A percentile compares a stretch with the other conserved stretches of the same genome.
phyloP scores from a whole-genome alignment of 2,329 filamentous ascomycete species.

The Saccharata proteae region DNA sequence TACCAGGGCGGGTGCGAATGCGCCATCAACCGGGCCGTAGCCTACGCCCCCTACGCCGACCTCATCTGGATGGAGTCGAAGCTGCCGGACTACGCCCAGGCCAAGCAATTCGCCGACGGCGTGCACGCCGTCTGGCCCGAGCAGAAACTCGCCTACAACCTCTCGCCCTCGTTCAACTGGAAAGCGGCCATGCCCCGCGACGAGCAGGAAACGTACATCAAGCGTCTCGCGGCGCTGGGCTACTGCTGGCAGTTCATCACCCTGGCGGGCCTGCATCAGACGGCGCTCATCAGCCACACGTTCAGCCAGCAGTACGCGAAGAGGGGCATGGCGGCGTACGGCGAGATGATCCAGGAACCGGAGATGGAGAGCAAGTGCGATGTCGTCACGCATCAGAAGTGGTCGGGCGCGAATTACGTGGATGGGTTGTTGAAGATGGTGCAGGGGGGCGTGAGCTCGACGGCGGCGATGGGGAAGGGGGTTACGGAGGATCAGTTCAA shows the following conservation, averaged over 20 bases:
- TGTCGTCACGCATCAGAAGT: slow-evolving; percentile 98
- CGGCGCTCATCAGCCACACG: slow-evolving; percentile 78
- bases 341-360: slow-evolving; percentile 93
- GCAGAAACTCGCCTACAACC: slow-evolving; percentile 98
- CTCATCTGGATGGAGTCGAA: slow-evolving; percentile 99
- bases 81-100: slow-evolving; percentile 81
- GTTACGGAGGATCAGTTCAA: slow-evolving; percentile 98
- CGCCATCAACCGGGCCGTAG: slow-evolving; percentile 78
- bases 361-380: slow-evolving; percentile 87
- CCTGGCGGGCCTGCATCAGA: slow-evolving; percentile 92
- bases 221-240: slow-evolving; percentile 70
- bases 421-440: slow-evolving; percentile 97
- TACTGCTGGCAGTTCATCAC: slow-evolving; percentile 99
- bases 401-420: slow-evolving; percentile 88
- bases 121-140: slow-evolving; percentile 93
- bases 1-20: slow-evolving; percentile 85
- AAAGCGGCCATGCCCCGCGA: slow-evolving; percentile 85
- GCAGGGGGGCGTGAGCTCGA: slow-evolving; percentile 79
- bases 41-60: slow-evolving; percentile 87
- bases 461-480: slow-evolving; percentile 91
- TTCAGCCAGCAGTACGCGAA: slow-evolving; percentile 74
- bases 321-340: slow-evolving; percentile 90
- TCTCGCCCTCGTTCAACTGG: slow-evolving; percentile 99
- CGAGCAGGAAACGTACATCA: slow-evolving; percentile 96
- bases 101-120: slow-evolving; percentile 82